These are phyloP conservation scores for Coemansia sp. DNA, from an alignment of 192 early-diverging fungal species.

Conservation along the genomic window DNA sequence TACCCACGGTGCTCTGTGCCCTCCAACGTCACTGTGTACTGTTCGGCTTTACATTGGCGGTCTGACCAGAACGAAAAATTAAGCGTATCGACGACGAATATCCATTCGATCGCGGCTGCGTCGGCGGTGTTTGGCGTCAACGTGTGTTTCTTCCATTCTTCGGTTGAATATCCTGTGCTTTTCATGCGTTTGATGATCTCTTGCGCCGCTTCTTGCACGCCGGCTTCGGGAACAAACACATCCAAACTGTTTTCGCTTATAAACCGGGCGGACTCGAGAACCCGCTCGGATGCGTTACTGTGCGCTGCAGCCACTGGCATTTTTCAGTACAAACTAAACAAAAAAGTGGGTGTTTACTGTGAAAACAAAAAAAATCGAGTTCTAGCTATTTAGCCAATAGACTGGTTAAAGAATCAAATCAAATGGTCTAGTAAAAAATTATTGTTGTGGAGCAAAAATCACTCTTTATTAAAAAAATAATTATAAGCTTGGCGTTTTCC, in stretches of 20 bases:
- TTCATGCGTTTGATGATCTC: slow-evolving; percentile 66
- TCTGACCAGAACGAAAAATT: slow-evolving; percentile 88
- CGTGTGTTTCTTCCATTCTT: slow-evolving; percentile 62
- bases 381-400: no score
- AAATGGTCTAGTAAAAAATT: neutral
- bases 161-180: slow-evolving; percentile 58
- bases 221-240: slow-evolving; percentile 60
- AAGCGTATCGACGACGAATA: slow-evolving; percentile 78
- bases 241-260: slow-evolving; percentile 58
- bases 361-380: neutral
- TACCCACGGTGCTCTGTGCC: slow-evolving; percentile 69
- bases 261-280: slow-evolving; percentile 40
- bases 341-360: neutral
- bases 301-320: slow-evolving; percentile 20
- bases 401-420: slow-evolving; percentile 5
- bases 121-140: slow-evolving; percentile 66
- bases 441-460: neutral
- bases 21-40: slow-evolving; percentile 62
- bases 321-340: neutral
- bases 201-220: slow-evolving; percentile 54
- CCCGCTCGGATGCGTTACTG: slow-evolving; percentile 11
- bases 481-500: slow-evolving; percentile 1
- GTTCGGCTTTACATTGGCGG: slow-evolving; percentile 43
- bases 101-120: slow-evolving; percentile 65
- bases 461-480: neutral